Percentiles rank a stretch among this genome's conserved stretches.
Evolutionary conservation across 73 alveolate species (phyloP).

Genomic region (Loxodes magnus): DNA sequence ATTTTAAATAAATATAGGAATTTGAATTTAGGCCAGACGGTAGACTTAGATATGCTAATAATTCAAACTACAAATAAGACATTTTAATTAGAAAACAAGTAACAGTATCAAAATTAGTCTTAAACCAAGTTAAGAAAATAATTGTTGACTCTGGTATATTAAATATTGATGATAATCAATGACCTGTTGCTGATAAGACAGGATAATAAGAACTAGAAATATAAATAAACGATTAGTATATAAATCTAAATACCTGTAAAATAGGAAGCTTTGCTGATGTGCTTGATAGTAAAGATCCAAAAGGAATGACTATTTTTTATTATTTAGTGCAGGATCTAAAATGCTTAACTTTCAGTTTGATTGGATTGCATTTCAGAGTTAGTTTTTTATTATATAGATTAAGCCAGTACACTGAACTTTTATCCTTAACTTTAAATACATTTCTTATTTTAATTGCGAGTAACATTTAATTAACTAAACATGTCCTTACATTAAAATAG

Average conservation of each 20-base stretch:
- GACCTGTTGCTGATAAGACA: conserved; percentile 82
- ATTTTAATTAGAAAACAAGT: conserved; percentile 82
- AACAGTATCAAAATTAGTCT: conserved; percentile 52
- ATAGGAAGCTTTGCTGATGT: conserved; percentile 75
- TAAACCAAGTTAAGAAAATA: conserved; percentile 59
- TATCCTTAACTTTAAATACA: too few relatives aligned
- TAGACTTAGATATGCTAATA: conserved; percentile 88
- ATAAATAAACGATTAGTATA: conserved; percentile 54
- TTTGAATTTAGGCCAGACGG: conserved; percentile 89
- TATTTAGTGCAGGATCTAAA: conserved; percentile 72
- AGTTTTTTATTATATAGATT: too few relatives aligned
- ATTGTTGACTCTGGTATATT: conserved; percentile 69
- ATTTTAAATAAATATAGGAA: too few relatives aligned
- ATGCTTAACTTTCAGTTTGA: conserved; percentile 66
- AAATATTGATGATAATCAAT: conserved; percentile 65
- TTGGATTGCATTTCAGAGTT: conserved; percentile 88
- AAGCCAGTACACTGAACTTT: too few relatives aligned
- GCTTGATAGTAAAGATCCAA: conserved; percentile 78
- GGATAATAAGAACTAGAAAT: conserved; percentile 94
- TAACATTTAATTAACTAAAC: too few relatives aligned
- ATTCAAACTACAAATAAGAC: conserved; percentile 75
- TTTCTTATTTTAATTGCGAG: too few relatives aligned
- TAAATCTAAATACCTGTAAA: conserved; percentile 71
- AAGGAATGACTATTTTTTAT: conserved; percentile 71
- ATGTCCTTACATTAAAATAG: too few relatives aligned